Base-by-base conservation (phyloP, 2,329 filamentous ascomycete genomes). In the Anisogramma anomala region DNA sequence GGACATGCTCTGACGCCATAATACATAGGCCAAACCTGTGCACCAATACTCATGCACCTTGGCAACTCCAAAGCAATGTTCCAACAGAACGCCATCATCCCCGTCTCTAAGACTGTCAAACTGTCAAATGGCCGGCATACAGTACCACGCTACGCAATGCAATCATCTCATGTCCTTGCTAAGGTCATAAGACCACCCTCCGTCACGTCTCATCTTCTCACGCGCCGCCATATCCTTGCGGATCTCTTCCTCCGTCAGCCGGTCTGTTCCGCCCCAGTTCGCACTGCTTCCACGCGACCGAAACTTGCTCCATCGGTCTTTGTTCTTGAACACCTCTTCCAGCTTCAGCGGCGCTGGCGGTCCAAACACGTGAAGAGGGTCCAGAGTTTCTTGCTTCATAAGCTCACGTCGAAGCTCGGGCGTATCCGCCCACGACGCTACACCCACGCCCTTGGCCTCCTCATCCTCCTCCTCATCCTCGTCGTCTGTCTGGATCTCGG, bases 261-360 rank as follows among this genome's bases (percentile, higher is more conserved):
- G 64, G 52, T 98, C 93, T 3, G 81, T 69, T 41, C 84, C 74
- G 55, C 75, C 81, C 91, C 91, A 98, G 64, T 94, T 93, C 26
- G 93, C 93, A 61, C 86, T 94, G 52, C 85, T 94, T 4, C 89
- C 95, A 42, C 91, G 75, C 38, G 84, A 80, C 14, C 93, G 77
- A 70, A 95, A 96, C 56, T 86, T 84, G 67, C 84, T 84, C 59
- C 84, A 78, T 49, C 82, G 69, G 42, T 89, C 86, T 59, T 87
- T 87, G 61, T 83, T 88, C 59, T 87, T 85, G 63, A 98, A 98
- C 23, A 95, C 87, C 57, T 96, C 88, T 55, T 98, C 93, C 81
- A 98, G 91, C 55, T 86, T 85, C 49, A 98, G 69, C 10, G 87
- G 84, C 9, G 75, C 80, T 18, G 94, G 86, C 0, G 85, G 84